These are phyloP conservation scores for Salvia hispanica DNA, from an alignment of 257 asterid genomes.

Conservation along the genomic window DNA sequence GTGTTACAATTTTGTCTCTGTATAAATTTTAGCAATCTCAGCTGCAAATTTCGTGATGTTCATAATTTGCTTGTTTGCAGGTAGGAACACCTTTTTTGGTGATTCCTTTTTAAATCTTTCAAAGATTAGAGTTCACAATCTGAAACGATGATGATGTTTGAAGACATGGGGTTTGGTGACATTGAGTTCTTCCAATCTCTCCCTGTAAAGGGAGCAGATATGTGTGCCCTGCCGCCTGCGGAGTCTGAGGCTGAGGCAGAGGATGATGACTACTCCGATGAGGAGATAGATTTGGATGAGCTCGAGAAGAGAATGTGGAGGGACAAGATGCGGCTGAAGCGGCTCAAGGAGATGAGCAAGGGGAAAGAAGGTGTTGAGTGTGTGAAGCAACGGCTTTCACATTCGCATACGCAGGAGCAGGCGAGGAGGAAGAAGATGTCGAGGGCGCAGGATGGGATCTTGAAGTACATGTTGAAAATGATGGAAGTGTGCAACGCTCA, in stretches of 20 bases:
- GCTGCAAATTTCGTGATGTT: constrained; percentile 8
- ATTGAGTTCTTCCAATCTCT: constrained; percentile 66
- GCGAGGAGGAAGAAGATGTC: constrained; percentile 96
- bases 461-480: constrained; percentile 90
- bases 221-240: constrained; percentile 39
- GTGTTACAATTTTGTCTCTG: neutral
- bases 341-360: constrained; percentile 67
- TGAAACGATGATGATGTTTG: constrained; percentile 72
- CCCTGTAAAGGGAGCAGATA: constrained; percentile 52
- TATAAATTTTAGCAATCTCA: neutral
- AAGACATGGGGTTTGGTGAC: constrained; percentile 74
- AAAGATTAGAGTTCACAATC: constrained; percentile 16
- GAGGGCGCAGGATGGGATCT: constrained; percentile 89
- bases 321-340: constrained; percentile 66
- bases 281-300: constrained; percentile 79
- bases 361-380: constrained; percentile 63
- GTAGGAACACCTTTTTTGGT: constrained; percentile 18
- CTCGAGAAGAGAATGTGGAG: constrained; percentile 89
- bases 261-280: constrained; percentile 79
- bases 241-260: constrained; percentile 53
- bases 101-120: neutral
- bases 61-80: constrained; percentile 35
- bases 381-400: constrained; percentile 45
- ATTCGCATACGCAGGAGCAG: constrained; percentile 76
- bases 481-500: constrained; percentile 97